These are phyloP conservation scores for Brassica incana DNA, from an alignment of 345 rosid species.

Conservation along the genomic window DNA sequence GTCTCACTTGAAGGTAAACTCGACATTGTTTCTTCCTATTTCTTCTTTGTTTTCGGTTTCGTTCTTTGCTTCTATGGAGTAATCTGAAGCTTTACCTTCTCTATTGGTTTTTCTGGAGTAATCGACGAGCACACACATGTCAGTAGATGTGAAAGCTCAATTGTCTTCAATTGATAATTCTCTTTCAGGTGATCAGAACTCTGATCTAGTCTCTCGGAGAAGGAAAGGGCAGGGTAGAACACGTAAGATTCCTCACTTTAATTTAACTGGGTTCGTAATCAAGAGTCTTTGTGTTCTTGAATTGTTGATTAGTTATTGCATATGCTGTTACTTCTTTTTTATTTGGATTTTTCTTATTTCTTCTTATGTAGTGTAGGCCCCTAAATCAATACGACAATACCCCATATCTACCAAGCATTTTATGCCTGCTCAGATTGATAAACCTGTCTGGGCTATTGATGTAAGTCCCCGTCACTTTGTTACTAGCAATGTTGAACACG, in stretches of 20 bases:
- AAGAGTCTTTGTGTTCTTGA: background rate
- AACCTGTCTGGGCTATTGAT: constrained; percentile 89
- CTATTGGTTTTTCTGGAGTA: no score
- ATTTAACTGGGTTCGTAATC: constrained; percentile 82
- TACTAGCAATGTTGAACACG: background rate
- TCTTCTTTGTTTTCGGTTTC: no score
- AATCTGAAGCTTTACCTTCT: no score
- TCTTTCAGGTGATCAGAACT: constrained; percentile 42
- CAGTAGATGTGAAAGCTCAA: constrained; percentile 76
- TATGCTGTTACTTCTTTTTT: background rate
- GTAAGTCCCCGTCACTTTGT: constrained; percentile 47
- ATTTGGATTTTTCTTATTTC: constrained; percentile 6
- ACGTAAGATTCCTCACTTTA: constrained; percentile 72
- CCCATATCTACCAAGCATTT: constrained; percentile 65
- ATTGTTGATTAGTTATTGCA: background rate
- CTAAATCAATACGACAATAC: constrained; percentile 54
- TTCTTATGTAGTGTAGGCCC: constrained; percentile 43
- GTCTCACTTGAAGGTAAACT: no score
- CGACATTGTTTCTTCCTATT: no score
- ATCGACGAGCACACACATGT: constrained; percentile 67
- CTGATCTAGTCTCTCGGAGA: constrained; percentile 49
- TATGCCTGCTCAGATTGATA: constrained; percentile 65
- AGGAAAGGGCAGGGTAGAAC: constrained; percentile 55
- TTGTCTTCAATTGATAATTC: constrained; percentile 48
- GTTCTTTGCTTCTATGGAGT: no score